A percentile compares a stretch with the other conserved stretches of the same genome.
Conservation (phyloP, 768 basidiomycete species). For the Gymnopilus dilepis region DNA sequence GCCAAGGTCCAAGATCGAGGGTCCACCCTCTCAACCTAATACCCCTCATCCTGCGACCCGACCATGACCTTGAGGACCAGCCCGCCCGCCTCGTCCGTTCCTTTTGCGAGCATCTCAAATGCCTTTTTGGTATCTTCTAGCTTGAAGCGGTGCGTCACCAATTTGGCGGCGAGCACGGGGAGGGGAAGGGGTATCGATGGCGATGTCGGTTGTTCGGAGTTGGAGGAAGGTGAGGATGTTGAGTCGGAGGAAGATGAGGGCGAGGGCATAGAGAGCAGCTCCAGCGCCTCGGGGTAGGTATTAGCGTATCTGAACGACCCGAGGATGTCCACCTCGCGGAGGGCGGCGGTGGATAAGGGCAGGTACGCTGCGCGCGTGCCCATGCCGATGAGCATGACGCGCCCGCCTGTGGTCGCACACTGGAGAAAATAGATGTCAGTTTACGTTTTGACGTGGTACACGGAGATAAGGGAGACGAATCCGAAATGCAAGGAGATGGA, state of each 20-base stretch:
- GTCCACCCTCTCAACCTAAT: too few species aligned
- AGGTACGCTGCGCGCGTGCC: slow-evolving; percentile 82
- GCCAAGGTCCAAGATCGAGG: too few species aligned
- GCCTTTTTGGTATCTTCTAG: slow-evolving; percentile 72
- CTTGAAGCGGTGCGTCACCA: slow-evolving; percentile 79
- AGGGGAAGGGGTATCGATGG: slow-evolving; percentile 8
- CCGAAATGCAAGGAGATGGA: not conserved
- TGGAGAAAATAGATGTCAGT: slow-evolving; percentile 35
- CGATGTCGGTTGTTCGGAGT: slow-evolving; percentile 1
- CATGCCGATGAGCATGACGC: slow-evolving; percentile 96
- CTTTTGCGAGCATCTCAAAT: slow-evolving; percentile 81
- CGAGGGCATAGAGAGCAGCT: slow-evolving; percentile 54
- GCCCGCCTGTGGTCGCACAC: slow-evolving; percentile 85
- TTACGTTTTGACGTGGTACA: slow-evolving; percentile 1
- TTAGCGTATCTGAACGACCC: slow-evolving; percentile 92
- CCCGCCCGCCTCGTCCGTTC: slow-evolving; percentile 77
- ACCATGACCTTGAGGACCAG: slow-evolving; percentile 94
- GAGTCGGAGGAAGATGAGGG: slow-evolving; percentile 10
- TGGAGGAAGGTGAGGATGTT: slow-evolving; percentile 7
- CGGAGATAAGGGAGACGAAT: slow-evolving; percentile 8
- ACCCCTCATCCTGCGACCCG: slow-evolving; percentile 32
- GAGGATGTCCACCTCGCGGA: slow-evolving; percentile 90
- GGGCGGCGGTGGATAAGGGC: slow-evolving; percentile 82
- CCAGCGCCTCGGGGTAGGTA: slow-evolving; percentile 88
- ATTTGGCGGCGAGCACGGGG: slow-evolving; percentile 40